These are phyloP conservation scores for Colletotrichum sp. DNA, from an alignment of 2,329 filamentous ascomycete genomes.

Conservation along the genomic window DNA sequence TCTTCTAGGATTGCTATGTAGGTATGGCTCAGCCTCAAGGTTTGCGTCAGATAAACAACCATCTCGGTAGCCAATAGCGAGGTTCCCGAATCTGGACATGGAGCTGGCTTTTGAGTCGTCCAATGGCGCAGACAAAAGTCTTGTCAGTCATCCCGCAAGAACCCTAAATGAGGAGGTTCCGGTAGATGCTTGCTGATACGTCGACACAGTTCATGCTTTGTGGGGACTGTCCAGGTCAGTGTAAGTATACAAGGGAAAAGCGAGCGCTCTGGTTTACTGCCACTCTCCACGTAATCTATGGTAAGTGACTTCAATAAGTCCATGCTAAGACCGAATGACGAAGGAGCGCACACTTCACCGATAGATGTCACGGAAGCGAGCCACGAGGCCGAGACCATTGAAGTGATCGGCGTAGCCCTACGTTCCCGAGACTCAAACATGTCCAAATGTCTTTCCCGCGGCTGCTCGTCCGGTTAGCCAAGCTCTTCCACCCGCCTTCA, in stretches of 20 bases:
- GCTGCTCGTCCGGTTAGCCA: neutral
- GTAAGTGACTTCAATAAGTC: neutral
- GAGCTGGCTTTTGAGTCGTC: neutral
- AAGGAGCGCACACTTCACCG: neutral
- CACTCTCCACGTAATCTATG: neutral
- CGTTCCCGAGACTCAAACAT: neutral
- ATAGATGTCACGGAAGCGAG: neutral
- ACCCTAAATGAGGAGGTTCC: neutral
- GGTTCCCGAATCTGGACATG: neutral
- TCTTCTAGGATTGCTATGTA: neutral
- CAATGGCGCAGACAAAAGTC: neutral
- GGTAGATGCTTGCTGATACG: neutral
- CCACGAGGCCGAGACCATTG: neutral
- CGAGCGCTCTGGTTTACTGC: neutral
- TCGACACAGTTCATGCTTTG: neutral
- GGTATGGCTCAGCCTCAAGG: neutral
- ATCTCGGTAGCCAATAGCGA: neutral
- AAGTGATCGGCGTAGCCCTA: neutral
- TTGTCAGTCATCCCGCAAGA: neutral
- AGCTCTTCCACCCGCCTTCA: neutral
- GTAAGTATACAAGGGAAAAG: neutral
- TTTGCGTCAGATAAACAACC: neutral
- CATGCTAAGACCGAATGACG: neutral
- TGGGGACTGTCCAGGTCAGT: neutral
- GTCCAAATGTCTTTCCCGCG: neutral